phyloP scores from a whole-genome alignment of 306 rosid species.

The Vigna reflexopilosa region DNA sequence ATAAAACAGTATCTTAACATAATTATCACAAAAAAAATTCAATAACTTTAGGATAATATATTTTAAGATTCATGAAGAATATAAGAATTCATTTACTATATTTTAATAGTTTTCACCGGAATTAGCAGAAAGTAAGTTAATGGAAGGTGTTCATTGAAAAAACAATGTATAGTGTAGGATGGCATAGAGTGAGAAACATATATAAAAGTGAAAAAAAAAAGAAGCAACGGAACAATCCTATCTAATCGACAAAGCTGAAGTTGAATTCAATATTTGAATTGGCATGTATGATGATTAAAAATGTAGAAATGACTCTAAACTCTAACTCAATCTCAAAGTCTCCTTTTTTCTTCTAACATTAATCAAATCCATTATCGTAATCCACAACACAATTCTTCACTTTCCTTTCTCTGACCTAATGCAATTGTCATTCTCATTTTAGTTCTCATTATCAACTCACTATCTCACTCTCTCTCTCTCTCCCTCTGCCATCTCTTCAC shows the following conservation, averaged over 20 bases:
- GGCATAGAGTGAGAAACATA: background rate
- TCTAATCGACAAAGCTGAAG: background rate
- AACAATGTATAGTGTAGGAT: background rate
- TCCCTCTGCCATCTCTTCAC: background rate
- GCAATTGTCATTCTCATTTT: conserved; percentile 4
- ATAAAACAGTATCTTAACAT: too few relatives aligned
- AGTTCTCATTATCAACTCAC: background rate
- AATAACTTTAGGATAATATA: too few relatives aligned
- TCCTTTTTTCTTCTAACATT: background rate
- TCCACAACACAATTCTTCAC: background rate
- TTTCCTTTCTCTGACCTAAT: background rate
- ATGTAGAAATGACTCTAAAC: background rate
- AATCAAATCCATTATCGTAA: background rate
- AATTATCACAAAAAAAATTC: too few relatives aligned
- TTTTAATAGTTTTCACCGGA: too few relatives aligned
- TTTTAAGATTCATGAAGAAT: too few relatives aligned
- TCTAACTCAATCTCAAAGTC: background rate
- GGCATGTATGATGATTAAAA: conserved; percentile 9
- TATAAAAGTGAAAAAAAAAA: background rate
- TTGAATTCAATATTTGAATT: conserved; percentile 17
- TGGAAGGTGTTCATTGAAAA: background rate
- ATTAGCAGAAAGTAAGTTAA: too few relatives aligned
- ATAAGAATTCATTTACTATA: too few relatives aligned
- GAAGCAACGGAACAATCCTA: background rate
- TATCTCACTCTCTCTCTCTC: conserved; percentile 19